Evolutionary conservation across 768 basidiomycete species (phyloP).

Genomic region (Crassisporium funariophilum): DNA sequence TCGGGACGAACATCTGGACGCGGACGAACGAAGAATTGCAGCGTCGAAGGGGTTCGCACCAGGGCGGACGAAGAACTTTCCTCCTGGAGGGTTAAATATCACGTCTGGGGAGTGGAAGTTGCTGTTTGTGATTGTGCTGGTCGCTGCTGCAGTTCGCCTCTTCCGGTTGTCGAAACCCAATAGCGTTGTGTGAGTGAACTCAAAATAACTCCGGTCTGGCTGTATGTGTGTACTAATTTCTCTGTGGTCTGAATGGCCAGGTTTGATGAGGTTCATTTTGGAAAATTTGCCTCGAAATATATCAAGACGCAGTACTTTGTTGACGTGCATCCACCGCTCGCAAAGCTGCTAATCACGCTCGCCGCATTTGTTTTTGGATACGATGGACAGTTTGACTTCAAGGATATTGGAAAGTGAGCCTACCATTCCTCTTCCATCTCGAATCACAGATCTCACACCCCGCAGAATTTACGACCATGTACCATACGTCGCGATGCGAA

Average conservation of each 20-base stretch:
- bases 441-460: conserved; percentile 3
- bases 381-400: conserved; percentile 94
- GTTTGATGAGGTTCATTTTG: conserved; percentile 98
- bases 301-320: conserved; percentile 91
- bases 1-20: conserved; percentile 68
- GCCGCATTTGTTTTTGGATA: conserved; percentile 87
- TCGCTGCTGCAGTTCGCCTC: conserved; percentile 82
- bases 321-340: conserved; percentile 97
- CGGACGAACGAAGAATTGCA: conserved; percentile 69
- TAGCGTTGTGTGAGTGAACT: conserved; percentile 85
- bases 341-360: conserved; percentile 93
- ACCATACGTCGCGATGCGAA: conserved; percentile 96
- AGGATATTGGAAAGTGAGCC: conserved; percentile 93
- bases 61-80: conserved; percentile 42
- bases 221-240: too few species aligned
- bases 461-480: conserved; percentile 79
- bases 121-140: conserved; percentile 60
- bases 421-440: neutral
- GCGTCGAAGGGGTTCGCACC: conserved; percentile 67
- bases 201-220: too few species aligned
- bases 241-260: conserved; percentile 39
- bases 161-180: conserved; percentile 84
- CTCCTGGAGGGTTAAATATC: conserved; percentile 65
- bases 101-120: conserved; percentile 78
- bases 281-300: conserved; percentile 94